Base-by-base conservation (phyloP, 768 basidiomycete species). In the Rhizopogon vulgaris region DNA sequence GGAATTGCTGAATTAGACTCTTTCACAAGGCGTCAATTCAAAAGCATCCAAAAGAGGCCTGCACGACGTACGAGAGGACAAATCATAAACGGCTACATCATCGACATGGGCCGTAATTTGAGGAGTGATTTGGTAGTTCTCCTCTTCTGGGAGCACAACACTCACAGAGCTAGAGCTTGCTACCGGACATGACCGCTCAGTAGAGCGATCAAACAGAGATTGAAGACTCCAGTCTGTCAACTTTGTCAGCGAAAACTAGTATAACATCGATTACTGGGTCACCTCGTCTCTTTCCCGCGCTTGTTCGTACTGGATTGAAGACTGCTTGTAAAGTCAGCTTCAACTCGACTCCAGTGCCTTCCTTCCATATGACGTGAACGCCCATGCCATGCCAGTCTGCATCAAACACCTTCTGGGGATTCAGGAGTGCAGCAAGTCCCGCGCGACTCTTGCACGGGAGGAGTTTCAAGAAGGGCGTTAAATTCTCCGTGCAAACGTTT, bases 401-500 rank as follows among this genome's bases (percentile, higher is more conserved):
- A 57, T 92, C 90, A 59, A 97, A 94, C 3, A 95, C 69, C 3
- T 76, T 78, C 58, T 95, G 90, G 0, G 92, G 88, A 62, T 94
- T 90, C 40, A 98, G 73, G 22, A 97, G 75, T 14, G 70, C 74
- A 0, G 92, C 89, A 18, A 97, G 76, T 11, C 96, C 94, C 0
- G 94, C 91, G 17, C 78, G 72, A 5, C 89, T 83, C 63, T 96
- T 91, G 74, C 95, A 98, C 0, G 96, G 96, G 1, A 98, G 73
- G 9, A 97, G 82, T 64, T 95, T 93, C 52, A 97, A 77, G 71
- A 98, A 96, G 0, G 96, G 95, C 0, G 95, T 97, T 8, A 98
- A 73, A 62, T 97, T 97, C 64, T 98, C 96, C 4, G 95, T 98
- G 64, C 95, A 99, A n/a, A 97, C 88, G 58, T 85, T 76, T 63